phyloP scores from a whole-genome alignment of 768 basidiomycete species.

The Pisolithus sp. region DNA sequence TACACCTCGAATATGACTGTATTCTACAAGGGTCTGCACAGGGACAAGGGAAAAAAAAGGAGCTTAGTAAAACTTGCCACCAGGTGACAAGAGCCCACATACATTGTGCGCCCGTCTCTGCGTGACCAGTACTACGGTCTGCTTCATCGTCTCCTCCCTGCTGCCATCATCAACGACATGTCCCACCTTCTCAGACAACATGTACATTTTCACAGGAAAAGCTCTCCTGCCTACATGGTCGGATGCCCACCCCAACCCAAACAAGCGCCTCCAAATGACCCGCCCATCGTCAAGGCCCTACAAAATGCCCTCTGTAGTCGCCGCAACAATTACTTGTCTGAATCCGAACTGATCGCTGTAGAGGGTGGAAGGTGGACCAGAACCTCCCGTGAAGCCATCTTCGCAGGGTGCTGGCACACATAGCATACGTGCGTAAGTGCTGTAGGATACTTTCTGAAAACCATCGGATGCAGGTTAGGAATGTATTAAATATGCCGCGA shows the following conservation, averaged over 20 bases:
- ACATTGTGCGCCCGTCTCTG: slow-evolving; percentile 62
- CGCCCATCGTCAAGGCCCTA: slow-evolving; percentile 78
- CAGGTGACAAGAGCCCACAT: slow-evolving; percentile 16
- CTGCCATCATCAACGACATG: slow-evolving; percentile 10
- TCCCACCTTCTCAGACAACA: slow-evolving; percentile 26
- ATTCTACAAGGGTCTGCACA: slow-evolving; percentile 50
- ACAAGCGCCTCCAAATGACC: slow-evolving; percentile 72
- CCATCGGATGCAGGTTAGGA: background rate
- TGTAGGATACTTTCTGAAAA: background rate
- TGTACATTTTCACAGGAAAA: slow-evolving; percentile 56
- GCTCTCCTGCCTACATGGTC: slow-evolving; percentile 47
- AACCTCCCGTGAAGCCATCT: background rate
- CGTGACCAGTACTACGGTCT: slow-evolving; percentile 58
- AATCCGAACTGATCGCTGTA: slow-evolving; percentile 81
- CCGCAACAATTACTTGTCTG: slow-evolving; percentile 72
- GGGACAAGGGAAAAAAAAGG: background rate
- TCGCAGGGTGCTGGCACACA: slow-evolving; percentile 15
- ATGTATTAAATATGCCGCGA: background rate
- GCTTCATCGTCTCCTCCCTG: slow-evolving; percentile 33
- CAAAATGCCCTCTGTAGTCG: slow-evolving; percentile 66
- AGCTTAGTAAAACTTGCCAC: background rate
- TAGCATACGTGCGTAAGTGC: slow-evolving; percentile 29
- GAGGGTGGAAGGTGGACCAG: slow-evolving; percentile 32
- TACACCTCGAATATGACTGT: slow-evolving; percentile 75
- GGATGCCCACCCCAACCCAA: slow-evolving; percentile 67